Conservation (phyloP, 495 filamentous ascomycete species). For the Annulohypoxylon maeteangense region DNA sequence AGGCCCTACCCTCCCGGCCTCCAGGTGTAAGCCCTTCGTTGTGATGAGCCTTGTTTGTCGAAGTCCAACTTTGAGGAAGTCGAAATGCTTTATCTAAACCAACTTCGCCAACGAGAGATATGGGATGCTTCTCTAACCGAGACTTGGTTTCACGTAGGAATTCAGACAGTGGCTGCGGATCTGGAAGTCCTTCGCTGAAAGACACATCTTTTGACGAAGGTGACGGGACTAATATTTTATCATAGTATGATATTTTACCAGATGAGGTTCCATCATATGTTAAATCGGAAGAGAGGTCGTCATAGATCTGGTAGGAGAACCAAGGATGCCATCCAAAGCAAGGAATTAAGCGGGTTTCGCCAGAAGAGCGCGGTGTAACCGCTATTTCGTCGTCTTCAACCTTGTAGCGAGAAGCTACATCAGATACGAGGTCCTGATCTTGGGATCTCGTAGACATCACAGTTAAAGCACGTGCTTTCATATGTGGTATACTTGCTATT, state of each 20-base stretch:
- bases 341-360: constrained; percentile 66
- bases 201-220: constrained; percentile 61
- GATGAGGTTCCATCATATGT: constrained; percentile 51
- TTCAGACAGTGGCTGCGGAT: constrained; percentile 73
- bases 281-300: constrained; percentile 61
- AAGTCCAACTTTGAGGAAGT: constrained; percentile 72
- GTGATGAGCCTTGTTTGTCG: constrained; percentile 45
- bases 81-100: constrained; percentile 89
- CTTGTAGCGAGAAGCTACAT: constrained; percentile 65
- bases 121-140: constrained; percentile 70
- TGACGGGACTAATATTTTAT: constrained; percentile 68
- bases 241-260: constrained; percentile 77
- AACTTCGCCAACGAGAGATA: constrained; percentile 86
- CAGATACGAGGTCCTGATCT: constrained; percentile 85
- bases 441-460: constrained; percentile 89
- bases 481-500: constrained; percentile 71
- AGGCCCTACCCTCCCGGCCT: constrained; percentile 78
- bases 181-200: constrained; percentile 75
- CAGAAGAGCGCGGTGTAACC: constrained; percentile 10
- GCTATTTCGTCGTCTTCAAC: constrained; percentile 35
- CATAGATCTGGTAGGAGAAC: constrained; percentile 90
- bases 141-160: constrained; percentile 72
- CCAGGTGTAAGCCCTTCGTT: constrained; percentile 75
- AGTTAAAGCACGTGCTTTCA: constrained; percentile 81
- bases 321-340: constrained; percentile 99